phyloP scores from a whole-genome alignment of 345 rosid species.

The Lepidium africanum region DNA sequence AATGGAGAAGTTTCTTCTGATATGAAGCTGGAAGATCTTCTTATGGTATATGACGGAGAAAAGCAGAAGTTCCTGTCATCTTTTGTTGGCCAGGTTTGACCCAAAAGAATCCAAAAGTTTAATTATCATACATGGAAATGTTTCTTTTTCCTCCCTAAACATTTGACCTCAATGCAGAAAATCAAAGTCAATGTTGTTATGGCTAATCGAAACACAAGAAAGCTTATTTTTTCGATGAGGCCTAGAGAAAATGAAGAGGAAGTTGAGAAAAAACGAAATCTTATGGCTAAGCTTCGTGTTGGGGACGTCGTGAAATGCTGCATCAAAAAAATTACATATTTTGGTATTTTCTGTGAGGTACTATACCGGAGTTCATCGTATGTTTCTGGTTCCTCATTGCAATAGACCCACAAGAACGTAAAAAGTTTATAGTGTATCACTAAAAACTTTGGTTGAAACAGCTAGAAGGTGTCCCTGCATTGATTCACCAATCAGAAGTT shows the following conservation, averaged over 20 bases:
- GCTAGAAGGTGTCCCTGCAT: conserved; percentile 86
- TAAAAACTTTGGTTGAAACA: conserved; percentile 26
- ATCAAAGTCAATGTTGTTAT: conserved; percentile 47
- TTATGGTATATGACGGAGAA: conserved; percentile 67
- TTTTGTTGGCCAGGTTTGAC: conserved; percentile 81
- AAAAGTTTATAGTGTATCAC: background rate
- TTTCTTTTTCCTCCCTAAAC: background rate
- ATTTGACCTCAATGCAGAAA: conserved; percentile 45
- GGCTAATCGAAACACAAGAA: conserved; percentile 59
- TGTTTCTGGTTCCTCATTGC: background rate
- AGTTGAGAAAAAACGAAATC: conserved; percentile 61
- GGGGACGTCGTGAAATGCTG: conserved; percentile 89
- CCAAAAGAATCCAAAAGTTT: background rate
- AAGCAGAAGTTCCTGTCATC: conserved; percentile 80
- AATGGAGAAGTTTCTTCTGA: conserved; percentile 47
- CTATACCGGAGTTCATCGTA: background rate
- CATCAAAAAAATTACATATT: conserved; percentile 83
- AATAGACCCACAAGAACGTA: background rate
- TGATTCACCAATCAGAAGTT: conserved; percentile 88
- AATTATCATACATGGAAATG: background rate
- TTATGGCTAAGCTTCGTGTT: conserved; percentile 84
- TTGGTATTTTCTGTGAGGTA: conserved; percentile 95
- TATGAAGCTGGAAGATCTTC: conserved; percentile 83
- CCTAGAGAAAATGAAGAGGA: conserved; percentile 72
- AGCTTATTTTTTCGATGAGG: conserved; percentile 74